Percentiles rank a stretch among this genome's conserved stretches.
phyloP scores from a whole-genome alignment of 2,329 filamentous ascomycete species.

The Aspergillus ochraceus region DNA sequence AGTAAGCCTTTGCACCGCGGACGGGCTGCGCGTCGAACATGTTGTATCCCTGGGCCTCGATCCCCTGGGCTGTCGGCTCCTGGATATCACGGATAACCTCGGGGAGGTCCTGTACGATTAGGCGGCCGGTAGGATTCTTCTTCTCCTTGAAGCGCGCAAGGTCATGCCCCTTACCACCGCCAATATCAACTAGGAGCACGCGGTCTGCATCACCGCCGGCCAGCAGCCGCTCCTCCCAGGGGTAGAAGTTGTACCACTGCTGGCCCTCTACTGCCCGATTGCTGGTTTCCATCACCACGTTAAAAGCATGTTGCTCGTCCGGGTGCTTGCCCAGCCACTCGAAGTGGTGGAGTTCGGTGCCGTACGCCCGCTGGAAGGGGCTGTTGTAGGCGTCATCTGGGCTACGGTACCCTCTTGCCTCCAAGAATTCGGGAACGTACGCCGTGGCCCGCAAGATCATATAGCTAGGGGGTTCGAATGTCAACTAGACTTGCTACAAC shows the following conservation, averaged over 20 bases:
- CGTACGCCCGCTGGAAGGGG: constrained; percentile 29
- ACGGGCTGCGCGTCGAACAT: constrained; percentile 44
- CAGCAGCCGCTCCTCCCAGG: neutral
- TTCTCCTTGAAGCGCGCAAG: neutral
- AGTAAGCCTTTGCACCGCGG: constrained; percentile 39
- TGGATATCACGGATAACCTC: constrained; percentile 13
- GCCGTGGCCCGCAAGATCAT: constrained; percentile 7
- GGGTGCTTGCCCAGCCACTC: constrained; percentile 24
- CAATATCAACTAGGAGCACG: constrained; percentile 8
- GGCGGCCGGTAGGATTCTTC: neutral
- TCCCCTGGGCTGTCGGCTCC: neutral
- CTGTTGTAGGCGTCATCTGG: constrained; percentile 26
- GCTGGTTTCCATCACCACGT: constrained; percentile 23
- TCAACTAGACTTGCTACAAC: no score
- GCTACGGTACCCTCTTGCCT: constrained; percentile 20
- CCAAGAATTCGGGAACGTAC: neutral
- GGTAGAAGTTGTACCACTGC: neutral
- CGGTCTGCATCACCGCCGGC: neutral
- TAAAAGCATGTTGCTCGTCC: constrained; percentile 24
- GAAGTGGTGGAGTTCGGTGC: constrained; percentile 25
- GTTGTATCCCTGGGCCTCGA: constrained; percentile 1
- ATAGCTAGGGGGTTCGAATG: constrained; percentile 1
- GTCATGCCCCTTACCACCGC: constrained; percentile 4
- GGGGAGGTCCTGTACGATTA: constrained; percentile 5
- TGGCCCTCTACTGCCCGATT: neutral